Evolutionary conservation across 1,284 basidiomycete species (phyloP), one percentile per base, ranked within the genome.

Genomic region (Trichosporon sp.): DNA sequence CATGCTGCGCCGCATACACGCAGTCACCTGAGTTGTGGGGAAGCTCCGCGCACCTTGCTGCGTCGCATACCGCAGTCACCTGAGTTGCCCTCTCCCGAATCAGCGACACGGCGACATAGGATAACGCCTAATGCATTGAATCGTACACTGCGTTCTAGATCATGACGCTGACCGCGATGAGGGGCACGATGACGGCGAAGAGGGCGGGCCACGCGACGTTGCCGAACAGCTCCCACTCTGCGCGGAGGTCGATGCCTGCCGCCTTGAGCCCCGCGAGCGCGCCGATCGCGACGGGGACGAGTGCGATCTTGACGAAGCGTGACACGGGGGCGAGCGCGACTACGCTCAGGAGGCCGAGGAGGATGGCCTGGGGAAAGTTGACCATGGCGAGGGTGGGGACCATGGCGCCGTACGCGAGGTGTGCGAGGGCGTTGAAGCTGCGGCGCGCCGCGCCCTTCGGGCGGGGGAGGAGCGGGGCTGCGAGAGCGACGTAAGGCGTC

Each of bases 351-450:
- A 89, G 79, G 0, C 90, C 89, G 8, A 93, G 86, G 8, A 86
- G 81, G 32, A 90, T 88, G 0, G 93, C 90, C 21, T 95, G 88
- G 3, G 92, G 92, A 82, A 94, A 95, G 81, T 96, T 97, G 77
- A 95, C 88, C 70, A 95, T 89, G 4, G 92, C 90, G 21, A 89
- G 89, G 62, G 92, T 88, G 27, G 93, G 92, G 74, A 96, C 89
- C 68, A 94, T 85, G 5, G 92, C 90, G 15, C 93, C 92, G 62
- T 91, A 87, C 64, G 91, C 80, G 81, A 94, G 75, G 64, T 78
- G 72, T 11, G 76, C 70, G 31, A 82, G 72, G 3, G 77, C 68
- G 13, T 56, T 44, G 15, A 76, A 34, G 0, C 74, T 74, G 44
- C 67, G 63, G 23, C 69, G 63, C 2, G 70, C 70, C 1, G 31